A percentile compares a stretch with the other conserved stretches of the same genome.
phyloP scores from a whole-genome alignment of 352 stramenopile species.

The Blastocystis sp. region DNA sequence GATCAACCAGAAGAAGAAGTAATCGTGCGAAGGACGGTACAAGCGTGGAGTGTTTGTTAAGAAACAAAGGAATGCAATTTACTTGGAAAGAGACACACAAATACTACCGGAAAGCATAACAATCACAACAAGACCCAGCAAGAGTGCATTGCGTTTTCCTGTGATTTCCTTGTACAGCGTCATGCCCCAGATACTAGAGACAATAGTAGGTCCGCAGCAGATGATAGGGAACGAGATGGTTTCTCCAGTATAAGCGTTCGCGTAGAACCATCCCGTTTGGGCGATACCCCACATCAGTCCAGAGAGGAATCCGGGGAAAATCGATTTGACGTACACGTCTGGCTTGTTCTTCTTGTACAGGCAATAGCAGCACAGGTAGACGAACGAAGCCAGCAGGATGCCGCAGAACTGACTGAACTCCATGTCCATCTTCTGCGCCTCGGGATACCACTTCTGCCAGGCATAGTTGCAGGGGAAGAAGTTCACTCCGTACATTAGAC shows the following conservation, averaged over 20 bases:
- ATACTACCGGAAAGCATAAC: conserved; percentile 40
- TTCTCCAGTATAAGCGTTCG: conserved; percentile 33
- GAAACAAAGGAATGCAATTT: not conserved
- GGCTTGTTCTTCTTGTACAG: conserved; percentile 63
- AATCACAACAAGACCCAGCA: conserved; percentile 27
- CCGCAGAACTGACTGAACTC: conserved; percentile 64
- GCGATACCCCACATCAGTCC: conserved; percentile 63
- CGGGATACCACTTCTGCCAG: conserved; percentile 58
- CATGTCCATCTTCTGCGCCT: conserved; percentile 62
- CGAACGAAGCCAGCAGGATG: conserved; percentile 63
- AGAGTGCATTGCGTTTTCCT: conserved; percentile 58
- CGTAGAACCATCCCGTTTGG: conserved; percentile 63
- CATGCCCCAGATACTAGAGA: conserved; percentile 62
- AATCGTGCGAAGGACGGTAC: not conserved
- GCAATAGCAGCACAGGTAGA: conserved; percentile 63
- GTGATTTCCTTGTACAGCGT: conserved; percentile 63
- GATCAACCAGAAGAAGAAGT: conserved; percentile 61
- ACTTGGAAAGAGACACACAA: conserved; percentile 33
- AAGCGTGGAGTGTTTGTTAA: conserved; percentile 1
- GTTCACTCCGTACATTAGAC: conserved; percentile 63
- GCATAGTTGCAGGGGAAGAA: conserved; percentile 58
- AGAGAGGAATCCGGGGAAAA: conserved; percentile 62
- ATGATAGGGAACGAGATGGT: conserved; percentile 63
- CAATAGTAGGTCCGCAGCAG: conserved; percentile 62
- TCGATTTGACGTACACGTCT: conserved; percentile 62